Evolutionary conservation across 2,329 filamentous ascomycete species (phyloP).

Genomic region (Hymenoscyphus repandus): DNA sequence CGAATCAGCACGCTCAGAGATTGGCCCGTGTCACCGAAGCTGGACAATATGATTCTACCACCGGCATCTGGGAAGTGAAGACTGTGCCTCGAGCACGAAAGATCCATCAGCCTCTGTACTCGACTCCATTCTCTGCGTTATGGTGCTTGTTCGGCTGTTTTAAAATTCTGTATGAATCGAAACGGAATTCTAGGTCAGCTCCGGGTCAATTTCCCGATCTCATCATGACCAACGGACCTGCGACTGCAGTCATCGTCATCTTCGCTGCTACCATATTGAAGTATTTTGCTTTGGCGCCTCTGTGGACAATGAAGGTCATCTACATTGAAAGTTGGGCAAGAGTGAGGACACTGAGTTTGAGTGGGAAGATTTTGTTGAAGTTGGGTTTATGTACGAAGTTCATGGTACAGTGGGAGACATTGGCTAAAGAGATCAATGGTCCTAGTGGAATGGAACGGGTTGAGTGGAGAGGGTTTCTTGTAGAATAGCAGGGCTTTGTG

Average conservation of each 20-base stretch:
- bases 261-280: constrained; percentile 49
- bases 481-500: constrained; percentile 18
- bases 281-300: constrained; percentile 42
- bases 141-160: constrained; percentile 60
- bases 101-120: constrained; percentile 76
- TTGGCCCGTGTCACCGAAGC: constrained; percentile 8
- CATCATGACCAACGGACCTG: constrained; percentile 84
- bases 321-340: constrained; percentile 94
- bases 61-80: constrained; percentile 39
- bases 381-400: constrained; percentile 67
- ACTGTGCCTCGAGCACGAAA: constrained; percentile 69
- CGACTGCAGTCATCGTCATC: constrained; percentile 74
- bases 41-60: constrained; percentile 14
- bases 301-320: constrained; percentile 64
- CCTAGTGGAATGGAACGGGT: constrained; percentile 20
- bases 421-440: constrained; percentile 25
- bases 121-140: constrained; percentile 65
- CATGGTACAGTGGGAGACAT: constrained; percentile 71
- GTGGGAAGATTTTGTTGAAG: constrained; percentile 67
- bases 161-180: constrained; percentile 41
- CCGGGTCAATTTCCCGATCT: constrained; percentile 57
- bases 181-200: constrained; percentile 25
- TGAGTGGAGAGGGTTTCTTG: constrained; percentile 30
- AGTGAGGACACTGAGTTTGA: constrained; percentile 75
- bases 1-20: constrained; percentile 13